Conservation (phyloP, 2,329 filamentous ascomycete species). For the Rutstroemia sp. region DNA sequence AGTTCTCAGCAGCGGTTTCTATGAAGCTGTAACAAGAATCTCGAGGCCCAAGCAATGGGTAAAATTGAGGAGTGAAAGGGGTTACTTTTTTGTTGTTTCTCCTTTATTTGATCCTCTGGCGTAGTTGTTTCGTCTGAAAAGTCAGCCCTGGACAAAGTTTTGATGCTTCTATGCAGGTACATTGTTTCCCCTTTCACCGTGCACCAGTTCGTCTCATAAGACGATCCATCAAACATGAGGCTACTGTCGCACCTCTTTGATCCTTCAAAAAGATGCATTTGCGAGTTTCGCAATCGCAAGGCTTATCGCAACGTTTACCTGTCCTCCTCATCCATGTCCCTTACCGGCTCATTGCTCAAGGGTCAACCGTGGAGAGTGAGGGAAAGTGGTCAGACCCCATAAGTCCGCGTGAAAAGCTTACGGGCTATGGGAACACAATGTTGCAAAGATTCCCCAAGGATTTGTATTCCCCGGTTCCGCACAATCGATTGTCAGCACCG, state of each 20-base stretch:
- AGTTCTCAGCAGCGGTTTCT: neutral
- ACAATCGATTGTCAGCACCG: too few species aligned
- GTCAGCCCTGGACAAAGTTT: neutral
- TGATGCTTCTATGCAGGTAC: neutral
- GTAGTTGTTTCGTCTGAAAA: slow-evolving; percentile 1
- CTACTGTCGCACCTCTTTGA: neutral
- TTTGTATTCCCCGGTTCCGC: too few species aligned
- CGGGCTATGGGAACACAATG: too few species aligned
- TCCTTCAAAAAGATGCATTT: neutral
- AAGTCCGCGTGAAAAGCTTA: too few species aligned
- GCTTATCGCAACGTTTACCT: neutral
- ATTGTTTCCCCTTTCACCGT: neutral
- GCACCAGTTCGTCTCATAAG: neutral
- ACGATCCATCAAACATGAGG: neutral
- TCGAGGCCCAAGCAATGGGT: neutral
- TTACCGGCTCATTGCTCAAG: neutral
- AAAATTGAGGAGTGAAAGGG: neutral
- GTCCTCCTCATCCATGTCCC: neutral
- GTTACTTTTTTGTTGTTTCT: neutral
- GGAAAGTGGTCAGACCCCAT: too few species aligned
- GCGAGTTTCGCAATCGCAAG: neutral
- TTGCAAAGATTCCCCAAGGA: too few species aligned
- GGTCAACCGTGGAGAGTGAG: too few species aligned
- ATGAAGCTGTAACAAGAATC: neutral
- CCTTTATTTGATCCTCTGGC: neutral